Base-by-base conservation (phyloP, 23 red algal species). In the Agarophyton chilense region DNA sequence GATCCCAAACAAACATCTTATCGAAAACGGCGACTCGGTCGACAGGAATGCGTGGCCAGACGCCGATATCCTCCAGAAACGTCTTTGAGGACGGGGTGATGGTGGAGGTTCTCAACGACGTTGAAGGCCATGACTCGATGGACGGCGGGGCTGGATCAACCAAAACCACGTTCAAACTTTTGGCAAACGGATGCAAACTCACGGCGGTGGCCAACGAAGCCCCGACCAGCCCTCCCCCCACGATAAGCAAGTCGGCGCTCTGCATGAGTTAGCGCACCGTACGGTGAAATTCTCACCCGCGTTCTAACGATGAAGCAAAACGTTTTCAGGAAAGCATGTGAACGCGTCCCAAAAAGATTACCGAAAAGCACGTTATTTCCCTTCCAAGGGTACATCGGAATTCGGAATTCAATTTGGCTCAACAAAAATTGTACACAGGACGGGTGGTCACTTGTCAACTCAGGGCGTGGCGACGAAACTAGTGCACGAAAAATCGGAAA, bases 221-320 rank as follows among this genome's bases (percentile, higher is more conserved):
- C 31, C 95, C 95, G 39, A 98, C 95, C 32, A 98, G 72, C 8
- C 95, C 95, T 8, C 90, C 95, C 0, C 95, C 95, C 1, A 98
- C 86, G 47, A 98, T 85, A 45, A 91, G 46, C 31, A 98, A 47
- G 65, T 98, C 95, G 6, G 54, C 85, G 35, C 66, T 55, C 8
- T 54, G 43, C 68, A 74, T 74, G 25, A 56, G 26, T 33, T 25
- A 34, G 13, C 7, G 16, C 40, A 13, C 25, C 35, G 6, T 11
- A 39, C 61, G 35, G 13, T 9, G 29, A 39, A 42, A 4, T 5
- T n/a, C n/a, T n/a, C n/a, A n/a, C n/a, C n/a, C n/a, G n/a, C n/a
- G n/a, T n/a, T n/a, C n/a, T n/a, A n/a, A n/a, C n/a, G n/a, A n/a
- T n/a, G n/a, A n/a, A n/a, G n/a, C n/a, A n/a, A n/a, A n/a, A n/a